Conservation (phyloP, 1,284 basidiomycete species). For the Apiotrichum siamense region DNA sequence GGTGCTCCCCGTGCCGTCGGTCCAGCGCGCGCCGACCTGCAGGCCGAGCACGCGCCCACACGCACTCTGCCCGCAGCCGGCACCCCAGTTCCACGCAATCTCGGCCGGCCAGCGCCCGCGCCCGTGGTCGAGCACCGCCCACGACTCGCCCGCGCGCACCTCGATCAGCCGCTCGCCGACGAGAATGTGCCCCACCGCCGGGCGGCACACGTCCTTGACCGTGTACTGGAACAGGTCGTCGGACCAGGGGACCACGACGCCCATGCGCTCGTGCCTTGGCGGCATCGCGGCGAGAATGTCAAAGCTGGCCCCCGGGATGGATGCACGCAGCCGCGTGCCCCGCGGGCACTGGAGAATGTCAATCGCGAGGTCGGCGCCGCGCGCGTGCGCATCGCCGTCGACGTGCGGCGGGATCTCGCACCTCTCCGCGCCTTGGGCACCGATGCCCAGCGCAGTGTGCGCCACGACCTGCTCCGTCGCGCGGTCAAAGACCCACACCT, state of each 20-base stretch:
- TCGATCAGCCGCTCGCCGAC: not conserved
- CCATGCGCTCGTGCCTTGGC: slow-evolving; percentile 10
- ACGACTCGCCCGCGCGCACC: slow-evolving; percentile 2
- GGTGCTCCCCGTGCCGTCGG: slow-evolving; percentile 13
- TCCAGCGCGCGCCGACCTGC: slow-evolving; percentile 15
- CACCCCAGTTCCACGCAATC: slow-evolving; percentile 15
- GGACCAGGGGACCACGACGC: slow-evolving; percentile 15
- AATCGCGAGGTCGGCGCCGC: slow-evolving; percentile 3
- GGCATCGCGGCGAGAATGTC: slow-evolving; percentile 9
- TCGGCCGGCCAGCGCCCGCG: slow-evolving; percentile 10
- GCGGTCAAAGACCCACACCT: slow-evolving; percentile 1
- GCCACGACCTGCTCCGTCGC: not conserved
- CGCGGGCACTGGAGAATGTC: slow-evolving; percentile 1
- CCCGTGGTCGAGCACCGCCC: slow-evolving; percentile 17
- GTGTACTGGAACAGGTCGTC: slow-evolving; percentile 16
- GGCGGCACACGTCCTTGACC: slow-evolving; percentile 13
- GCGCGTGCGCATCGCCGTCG: not conserved
- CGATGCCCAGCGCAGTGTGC: not conserved
- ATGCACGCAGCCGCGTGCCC: slow-evolving; percentile 10
- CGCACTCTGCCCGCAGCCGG: not conserved
- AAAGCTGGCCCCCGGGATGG: slow-evolving; percentile 1
- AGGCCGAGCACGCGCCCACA: slow-evolving; percentile 9
- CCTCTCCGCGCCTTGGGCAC: not conserved
- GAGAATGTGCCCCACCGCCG: slow-evolving; percentile 4
- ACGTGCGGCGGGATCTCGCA: slow-evolving; percentile 1